These are phyloP conservation scores for Scheffersomyces segobiensis DNA, from an alignment of 1,139 yeast genomes.

Conservation along the genomic window DNA sequence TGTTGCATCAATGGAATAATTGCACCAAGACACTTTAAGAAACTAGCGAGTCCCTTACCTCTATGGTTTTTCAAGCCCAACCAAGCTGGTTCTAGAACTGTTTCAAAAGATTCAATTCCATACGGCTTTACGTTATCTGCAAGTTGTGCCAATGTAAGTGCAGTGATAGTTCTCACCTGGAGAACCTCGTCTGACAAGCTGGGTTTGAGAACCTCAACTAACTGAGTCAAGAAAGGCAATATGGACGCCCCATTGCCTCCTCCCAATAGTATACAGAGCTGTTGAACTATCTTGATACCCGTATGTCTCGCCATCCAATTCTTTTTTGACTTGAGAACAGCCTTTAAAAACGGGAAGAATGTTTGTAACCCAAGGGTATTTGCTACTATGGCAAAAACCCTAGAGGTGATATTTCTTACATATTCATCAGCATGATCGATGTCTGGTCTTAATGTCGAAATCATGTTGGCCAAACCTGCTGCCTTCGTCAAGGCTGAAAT, in stretches of 20 bases:
- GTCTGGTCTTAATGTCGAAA: constrained; percentile 77
- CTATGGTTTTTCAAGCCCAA: constrained; percentile 73
- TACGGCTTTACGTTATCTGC: constrained; percentile 90
- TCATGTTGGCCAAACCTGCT: constrained; percentile 79
- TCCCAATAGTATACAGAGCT: constrained; percentile 69
- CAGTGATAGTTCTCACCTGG: constrained; percentile 69
- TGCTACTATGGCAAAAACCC: constrained; percentile 85
- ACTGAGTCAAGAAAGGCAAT: constrained; percentile 67
- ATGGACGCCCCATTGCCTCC: constrained; percentile 57
- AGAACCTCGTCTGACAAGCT: constrained; percentile 71
- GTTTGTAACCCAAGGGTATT: constrained; percentile 72
- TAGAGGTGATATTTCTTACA: constrained; percentile 72
- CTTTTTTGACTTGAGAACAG: constrained; percentile 77
- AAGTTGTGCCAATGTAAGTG: constrained; percentile 67
- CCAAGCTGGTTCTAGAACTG: constrained; percentile 76
- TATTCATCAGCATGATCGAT: constrained; percentile 83
- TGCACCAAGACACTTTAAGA: constrained; percentile 75
- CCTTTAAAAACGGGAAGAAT: constrained; percentile 76
- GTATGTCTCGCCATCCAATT: constrained; percentile 89
- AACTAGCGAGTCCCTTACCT: constrained; percentile 77
- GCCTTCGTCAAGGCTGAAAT: constrained; percentile 74
- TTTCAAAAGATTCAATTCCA: constrained; percentile 87
- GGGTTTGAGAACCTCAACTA: constrained; percentile 61
- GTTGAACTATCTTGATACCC: constrained; percentile 78
- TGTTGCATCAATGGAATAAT: constrained; percentile 81